Percentiles rank a stretch among this genome's conserved stretches.
phyloP scores from a whole-genome alignment of 2,329 filamentous ascomycete species.

The Lasiodiplodia hormozganensis region DNA sequence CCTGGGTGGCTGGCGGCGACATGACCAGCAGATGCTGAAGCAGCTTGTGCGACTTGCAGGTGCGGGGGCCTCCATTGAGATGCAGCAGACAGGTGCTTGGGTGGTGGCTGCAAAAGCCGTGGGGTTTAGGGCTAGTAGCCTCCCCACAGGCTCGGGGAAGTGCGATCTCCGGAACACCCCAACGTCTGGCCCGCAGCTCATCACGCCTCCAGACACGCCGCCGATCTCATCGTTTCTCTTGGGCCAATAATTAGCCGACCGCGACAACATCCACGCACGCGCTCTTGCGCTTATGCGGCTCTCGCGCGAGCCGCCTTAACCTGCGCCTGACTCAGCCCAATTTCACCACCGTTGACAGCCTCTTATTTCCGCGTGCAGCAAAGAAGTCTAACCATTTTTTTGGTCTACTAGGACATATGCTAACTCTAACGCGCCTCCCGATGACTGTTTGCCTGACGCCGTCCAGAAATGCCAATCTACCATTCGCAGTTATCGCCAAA shows the following conservation, averaged over 20 bases:
- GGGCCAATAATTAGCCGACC: neutral
- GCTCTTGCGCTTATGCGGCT: constrained; percentile 3
- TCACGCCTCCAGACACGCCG: neutral
- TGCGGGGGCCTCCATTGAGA: constrained; percentile 15
- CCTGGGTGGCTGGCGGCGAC: neutral
- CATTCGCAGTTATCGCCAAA: neutral
- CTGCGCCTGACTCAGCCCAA: constrained; percentile 10
- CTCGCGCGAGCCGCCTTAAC: neutral
- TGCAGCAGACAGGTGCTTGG: neutral
- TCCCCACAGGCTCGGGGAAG: constrained; percentile 7
- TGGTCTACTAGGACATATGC: neutral
- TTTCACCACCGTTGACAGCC: neutral
- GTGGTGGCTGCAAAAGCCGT: constrained; percentile 18
- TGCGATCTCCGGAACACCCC: constrained; percentile 9
- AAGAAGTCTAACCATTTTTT: neutral
- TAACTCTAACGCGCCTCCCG: constrained; percentile 17
- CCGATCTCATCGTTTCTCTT: neutral
- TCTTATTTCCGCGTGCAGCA: neutral
- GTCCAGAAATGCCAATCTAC: neutral
- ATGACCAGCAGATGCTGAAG: constrained; percentile 2
- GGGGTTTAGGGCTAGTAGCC: constrained; percentile 20
- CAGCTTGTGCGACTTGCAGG: constrained; percentile 2
- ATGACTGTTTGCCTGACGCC: neutral
- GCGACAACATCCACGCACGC: neutral
- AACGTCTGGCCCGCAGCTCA: neutral